These are phyloP conservation scores for Leonotis leonurus DNA, from an alignment of 257 asterid genomes.

Conservation along the genomic window DNA sequence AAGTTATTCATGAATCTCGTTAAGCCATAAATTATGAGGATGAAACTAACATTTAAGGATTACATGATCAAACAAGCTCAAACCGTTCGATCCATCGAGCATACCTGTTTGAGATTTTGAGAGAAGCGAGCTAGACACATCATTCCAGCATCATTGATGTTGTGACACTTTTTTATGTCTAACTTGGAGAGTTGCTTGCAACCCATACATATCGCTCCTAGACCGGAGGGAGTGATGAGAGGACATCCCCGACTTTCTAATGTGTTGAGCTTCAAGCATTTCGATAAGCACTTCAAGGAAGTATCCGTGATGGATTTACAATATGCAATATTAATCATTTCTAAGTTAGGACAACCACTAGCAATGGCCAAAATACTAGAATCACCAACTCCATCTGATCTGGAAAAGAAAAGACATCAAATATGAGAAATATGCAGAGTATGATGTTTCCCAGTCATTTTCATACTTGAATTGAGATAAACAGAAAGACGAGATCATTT, in stretches of 20 bases:
- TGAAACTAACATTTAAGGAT: too few species aligned
- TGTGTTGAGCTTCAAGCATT: constrained; percentile 57
- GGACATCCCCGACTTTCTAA: constrained; percentile 82
- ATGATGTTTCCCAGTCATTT: neutral
- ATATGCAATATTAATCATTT: constrained; percentile 63
- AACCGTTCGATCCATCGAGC: neutral
- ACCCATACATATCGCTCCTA: constrained; percentile 63
- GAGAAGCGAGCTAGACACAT: constrained; percentile 65
- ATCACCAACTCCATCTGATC: constrained; percentile 76
- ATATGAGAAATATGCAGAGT: constrained; percentile 1
- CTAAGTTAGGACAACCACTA: constrained; percentile 65
- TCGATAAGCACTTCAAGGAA: constrained; percentile 59
- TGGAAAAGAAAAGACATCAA: constrained; percentile 20
- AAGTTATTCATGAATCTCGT: neutral
- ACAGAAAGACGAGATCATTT: neutral
- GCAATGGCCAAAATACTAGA: constrained; percentile 51
- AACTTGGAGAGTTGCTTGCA: constrained; percentile 63
- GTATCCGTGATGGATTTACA: constrained; percentile 50
- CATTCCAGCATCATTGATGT: constrained; percentile 71
- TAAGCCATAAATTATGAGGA: too few species aligned
- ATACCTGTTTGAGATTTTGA: constrained; percentile 81
- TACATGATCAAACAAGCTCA: neutral
- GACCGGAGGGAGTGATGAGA: constrained; percentile 61
- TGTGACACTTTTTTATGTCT: constrained; percentile 70
- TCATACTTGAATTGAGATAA: neutral